Conservation (phyloP, 306 rosid species). For the Sophora flavescens region DNA sequence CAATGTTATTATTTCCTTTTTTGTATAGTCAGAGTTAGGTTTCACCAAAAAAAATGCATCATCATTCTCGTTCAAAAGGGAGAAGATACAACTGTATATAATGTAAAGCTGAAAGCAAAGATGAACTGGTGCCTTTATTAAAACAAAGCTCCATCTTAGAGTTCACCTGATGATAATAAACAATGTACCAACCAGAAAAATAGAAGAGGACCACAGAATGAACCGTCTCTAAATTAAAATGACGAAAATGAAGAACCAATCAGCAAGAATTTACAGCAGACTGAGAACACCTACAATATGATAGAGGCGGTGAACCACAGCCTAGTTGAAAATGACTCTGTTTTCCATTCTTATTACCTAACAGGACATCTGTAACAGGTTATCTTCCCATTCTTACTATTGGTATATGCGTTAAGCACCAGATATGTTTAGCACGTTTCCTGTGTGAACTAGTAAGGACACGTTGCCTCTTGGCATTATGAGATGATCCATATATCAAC, state of each 20-base stretch:
- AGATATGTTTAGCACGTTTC: slow-evolving; percentile 16
- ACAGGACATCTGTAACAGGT: not conserved
- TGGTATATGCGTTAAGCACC: not conserved
- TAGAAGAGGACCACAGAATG: not conserved
- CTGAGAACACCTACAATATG: not conserved
- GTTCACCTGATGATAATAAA: not conserved
- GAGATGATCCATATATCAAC: not conserved
- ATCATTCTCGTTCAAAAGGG: not conserved
- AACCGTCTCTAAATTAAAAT: not conserved
- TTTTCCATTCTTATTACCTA: not conserved
- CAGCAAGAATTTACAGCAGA: slow-evolving; percentile 3
- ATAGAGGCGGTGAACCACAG: not conserved
- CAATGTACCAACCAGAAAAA: slow-evolving; percentile 1
- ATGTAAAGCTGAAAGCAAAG: not conserved
- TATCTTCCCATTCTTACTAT: not conserved
- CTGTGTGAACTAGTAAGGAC: slow-evolving; percentile 14
- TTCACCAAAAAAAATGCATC: not conserved
- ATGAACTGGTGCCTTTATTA: not conserved
- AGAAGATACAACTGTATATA: not conserved
- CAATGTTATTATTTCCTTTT: not conserved
- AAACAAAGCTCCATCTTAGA: not conserved
- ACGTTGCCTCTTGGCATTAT: slow-evolving; percentile 27
- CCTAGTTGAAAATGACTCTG: not conserved
- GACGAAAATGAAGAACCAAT: not conserved
- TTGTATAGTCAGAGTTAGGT: not conserved